phyloP scores from a whole-genome alignment of 768 basidiomycete species.

The Sarcomyxa edulis region DNA sequence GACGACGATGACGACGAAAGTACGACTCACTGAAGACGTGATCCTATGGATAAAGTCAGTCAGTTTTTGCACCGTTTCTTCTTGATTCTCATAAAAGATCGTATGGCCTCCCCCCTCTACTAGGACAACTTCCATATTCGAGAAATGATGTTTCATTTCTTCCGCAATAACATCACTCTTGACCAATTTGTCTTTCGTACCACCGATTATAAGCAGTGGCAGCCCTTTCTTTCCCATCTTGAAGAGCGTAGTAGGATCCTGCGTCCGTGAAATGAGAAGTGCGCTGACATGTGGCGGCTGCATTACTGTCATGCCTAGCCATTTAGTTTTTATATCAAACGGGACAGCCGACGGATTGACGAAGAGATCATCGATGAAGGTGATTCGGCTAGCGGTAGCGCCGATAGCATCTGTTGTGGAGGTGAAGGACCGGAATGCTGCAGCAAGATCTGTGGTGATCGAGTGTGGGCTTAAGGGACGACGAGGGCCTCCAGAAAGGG shows the following conservation, averaged over 20 bases:
- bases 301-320: slow-evolving; percentile 16
- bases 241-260: slow-evolving; percentile 20
- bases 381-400: slow-evolving; percentile 13
- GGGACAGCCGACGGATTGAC: slow-evolving; percentile 20
- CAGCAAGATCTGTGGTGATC: slow-evolving; percentile 10
- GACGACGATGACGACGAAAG: no score
- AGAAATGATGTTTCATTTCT: slow-evolving; percentile 26
- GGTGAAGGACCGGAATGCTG: no score
- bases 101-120: slow-evolving; percentile 27
- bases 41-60: no score
- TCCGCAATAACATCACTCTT: slow-evolving; percentile 18
- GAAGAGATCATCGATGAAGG: slow-evolving; percentile 22
- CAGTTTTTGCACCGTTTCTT: slow-evolving; percentile 24
- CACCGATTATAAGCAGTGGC: slow-evolving; percentile 21
- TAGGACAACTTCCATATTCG: slow-evolving; percentile 21
- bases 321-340: slow-evolving; percentile 16
- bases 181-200: slow-evolving; percentile 20
- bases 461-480: slow-evolving; percentile 17
- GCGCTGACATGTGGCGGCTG: slow-evolving; percentile 14
- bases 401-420: slow-evolving; percentile 16
- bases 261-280: slow-evolving; percentile 18
- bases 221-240: slow-evolving; percentile 19
- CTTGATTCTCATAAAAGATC: slow-evolving; percentile 23
- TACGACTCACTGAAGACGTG: no score
- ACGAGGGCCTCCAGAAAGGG: slow-evolving; percentile 20